Percentiles rank a stretch among this genome's conserved stretches.
phyloP scores from a whole-genome alignment of 2,329 filamentous ascomycete genomes.

The Hypoxylon sp. region DNA sequence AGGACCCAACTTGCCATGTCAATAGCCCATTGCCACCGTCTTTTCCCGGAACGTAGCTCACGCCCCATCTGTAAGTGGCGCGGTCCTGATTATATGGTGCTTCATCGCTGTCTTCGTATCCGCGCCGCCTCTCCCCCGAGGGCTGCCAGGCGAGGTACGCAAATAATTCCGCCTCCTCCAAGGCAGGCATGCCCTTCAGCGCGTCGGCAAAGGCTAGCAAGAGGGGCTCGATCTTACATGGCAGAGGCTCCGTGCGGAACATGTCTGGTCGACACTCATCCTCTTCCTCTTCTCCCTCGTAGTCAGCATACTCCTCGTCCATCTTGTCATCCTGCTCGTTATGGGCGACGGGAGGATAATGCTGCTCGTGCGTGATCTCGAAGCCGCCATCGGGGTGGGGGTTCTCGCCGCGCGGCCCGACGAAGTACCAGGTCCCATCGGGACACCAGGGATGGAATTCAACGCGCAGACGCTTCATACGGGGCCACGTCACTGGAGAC shows the following conservation, averaged over 20 bases:
- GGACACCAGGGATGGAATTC: conserved; percentile 45
- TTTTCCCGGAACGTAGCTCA: conserved; percentile 38
- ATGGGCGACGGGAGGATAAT: conserved; percentile 40
- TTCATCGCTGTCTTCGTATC: conserved; percentile 37
- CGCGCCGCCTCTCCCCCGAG: conserved; percentile 34
- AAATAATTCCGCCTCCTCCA: conserved; percentile 41
- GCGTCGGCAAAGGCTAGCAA: conserved; percentile 39
- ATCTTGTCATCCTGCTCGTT: conserved; percentile 39
- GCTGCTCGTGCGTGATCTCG: conserved; percentile 42
- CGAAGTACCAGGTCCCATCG: conserved; percentile 47
- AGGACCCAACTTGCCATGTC: conserved; percentile 43
- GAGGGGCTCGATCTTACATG: conserved; percentile 38
- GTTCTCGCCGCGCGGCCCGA: conserved; percentile 41
- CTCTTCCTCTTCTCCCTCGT: conserved; percentile 26
- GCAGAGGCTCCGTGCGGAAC: conserved; percentile 37
- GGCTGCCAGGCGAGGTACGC: conserved; percentile 40
- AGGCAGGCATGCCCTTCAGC: conserved; percentile 37
- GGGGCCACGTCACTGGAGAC: conserved; percentile 34
- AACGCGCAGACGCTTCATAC: conserved; percentile 39
- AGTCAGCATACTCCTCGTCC: conserved; percentile 32
- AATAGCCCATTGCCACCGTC: conserved; percentile 29
- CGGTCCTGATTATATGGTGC: conserved; percentile 28
- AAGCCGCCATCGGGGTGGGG: conserved; percentile 39
- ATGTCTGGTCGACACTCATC: conserved; percentile 36
- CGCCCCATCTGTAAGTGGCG: conserved; percentile 42